Evolutionary conservation across 1,284 basidiomycete genomes (phyloP), one percentile per base, ranked within the genome.

Genomic region (Thelephora terrestris): DNA sequence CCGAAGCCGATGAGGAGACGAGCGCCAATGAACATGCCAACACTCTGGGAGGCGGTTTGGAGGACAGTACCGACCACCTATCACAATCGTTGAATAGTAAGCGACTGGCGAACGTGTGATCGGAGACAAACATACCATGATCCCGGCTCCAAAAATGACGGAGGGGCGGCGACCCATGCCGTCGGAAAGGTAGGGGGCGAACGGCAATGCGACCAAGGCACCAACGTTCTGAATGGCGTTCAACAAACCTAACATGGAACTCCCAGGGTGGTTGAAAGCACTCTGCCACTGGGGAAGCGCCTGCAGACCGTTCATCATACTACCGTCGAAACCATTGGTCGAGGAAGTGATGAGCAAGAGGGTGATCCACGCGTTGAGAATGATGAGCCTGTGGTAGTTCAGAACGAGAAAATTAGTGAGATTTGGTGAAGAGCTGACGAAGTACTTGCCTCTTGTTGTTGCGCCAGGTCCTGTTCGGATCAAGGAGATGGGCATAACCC

Each of bases 1-100:
- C 88, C 87, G 60, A 87, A 86, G 46, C 87, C 87, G 55, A 91
- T 83, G 52, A 88, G 66, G 70, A 85, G 85, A 54, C 84, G 76
- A 60, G 84, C 79, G 52, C 80, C 82, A 56, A 90, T 85, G 68
- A 91, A 91, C 83, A 88, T 87, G 56, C 76, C 75, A 21, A 87
- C 74, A 49, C 78, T 84, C 52, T 79, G 74, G 36, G 83, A 69
- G n/a, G 81, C 79, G 3, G 80, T 78, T 57, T 88, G 85, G 29
- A 87, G 51, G 21, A 74, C 79, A n/a, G 79, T 81, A 39, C 74
- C 81, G 47, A 78, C 64, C 6, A 42, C n/a, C 39, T 42, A 42
- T 14, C 2, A 12, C 14, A 42, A 42, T 7, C 21, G n/a, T 14
- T 21, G 29, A 12, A 14, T 32, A 32, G 21, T 42, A 14, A 42